Evolutionary conservation across 768 basidiomycete species (phyloP).

Genomic region (Cubamyces sp.): DNA sequence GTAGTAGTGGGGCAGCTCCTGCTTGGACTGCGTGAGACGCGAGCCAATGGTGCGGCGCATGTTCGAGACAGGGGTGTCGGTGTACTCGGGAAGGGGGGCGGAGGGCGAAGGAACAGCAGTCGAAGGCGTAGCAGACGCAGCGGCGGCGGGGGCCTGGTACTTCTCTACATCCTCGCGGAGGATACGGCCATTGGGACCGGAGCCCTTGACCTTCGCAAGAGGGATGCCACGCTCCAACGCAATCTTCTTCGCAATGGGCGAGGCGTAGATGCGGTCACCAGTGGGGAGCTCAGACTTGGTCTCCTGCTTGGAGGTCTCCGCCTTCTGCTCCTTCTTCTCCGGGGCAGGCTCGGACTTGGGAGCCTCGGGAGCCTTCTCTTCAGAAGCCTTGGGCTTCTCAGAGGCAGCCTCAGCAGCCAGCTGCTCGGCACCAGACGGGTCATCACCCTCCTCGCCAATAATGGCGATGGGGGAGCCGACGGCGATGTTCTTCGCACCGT

Average conservation of each 20-base stretch:
- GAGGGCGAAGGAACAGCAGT: constrained; percentile 53
- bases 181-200: constrained; percentile 94
- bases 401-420: constrained; percentile 66
- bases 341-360: constrained; percentile 44
- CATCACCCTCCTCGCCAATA: constrained; percentile 93
- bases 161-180: constrained; percentile 93
- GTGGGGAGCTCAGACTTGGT: constrained; percentile 59
- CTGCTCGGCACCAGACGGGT: constrained; percentile 79
- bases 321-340: constrained; percentile 38
- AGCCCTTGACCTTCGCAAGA: constrained; percentile 85
- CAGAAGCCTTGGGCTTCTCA: constrained; percentile 43
- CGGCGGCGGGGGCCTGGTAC: constrained; percentile 62
- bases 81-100: constrained; percentile 71
- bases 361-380: constrained; percentile 46
- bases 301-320: constrained; percentile 44
- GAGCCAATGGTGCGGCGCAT: constrained; percentile 94
- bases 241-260: constrained; percentile 95
- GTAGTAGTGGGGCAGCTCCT: constrained; percentile 97
- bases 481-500: constrained; percentile 84
- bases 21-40: constrained; percentile 91
- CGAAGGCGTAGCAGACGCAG: constrained; percentile 41
- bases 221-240: constrained; percentile 94
- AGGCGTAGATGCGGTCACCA: constrained; percentile 90
- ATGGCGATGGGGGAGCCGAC: constrained; percentile 93
- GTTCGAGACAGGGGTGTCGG: constrained; percentile 87